These are phyloP conservation scores for Nannochloropsis granulata DNA, from an alignment of 108 stramenopile genomes.

Conservation along the genomic window DNA sequence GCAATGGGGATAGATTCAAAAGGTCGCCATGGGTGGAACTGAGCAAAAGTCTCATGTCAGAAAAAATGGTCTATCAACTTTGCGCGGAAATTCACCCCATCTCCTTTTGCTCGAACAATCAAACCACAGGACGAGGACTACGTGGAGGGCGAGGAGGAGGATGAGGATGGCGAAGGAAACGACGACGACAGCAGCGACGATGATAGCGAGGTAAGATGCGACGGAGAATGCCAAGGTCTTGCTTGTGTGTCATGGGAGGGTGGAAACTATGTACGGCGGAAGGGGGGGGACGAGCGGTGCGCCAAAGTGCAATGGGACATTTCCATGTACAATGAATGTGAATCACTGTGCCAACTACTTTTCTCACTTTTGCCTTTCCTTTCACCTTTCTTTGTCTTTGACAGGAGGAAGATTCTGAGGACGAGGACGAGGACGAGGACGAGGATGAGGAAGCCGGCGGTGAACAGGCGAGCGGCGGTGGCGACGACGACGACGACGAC, in stretches of 20 bases:
- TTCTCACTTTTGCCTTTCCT: too few species aligned
- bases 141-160: not conserved
- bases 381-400: not conserved
- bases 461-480: not conserved
- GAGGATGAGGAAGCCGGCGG: not conserved
- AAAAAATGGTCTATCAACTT: too few species aligned
- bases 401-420: not conserved
- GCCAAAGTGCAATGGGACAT: too few species aligned
- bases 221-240: not conserved
- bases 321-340: too few species aligned
- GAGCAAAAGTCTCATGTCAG: too few species aligned
- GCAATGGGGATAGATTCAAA: too few species aligned
- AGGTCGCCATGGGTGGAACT: too few species aligned
- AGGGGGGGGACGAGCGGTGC: too few species aligned
- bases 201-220: not conserved
- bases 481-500: not conserved
- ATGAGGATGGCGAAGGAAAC: not conserved
- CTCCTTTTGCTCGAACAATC: not conserved
- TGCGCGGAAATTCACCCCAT: too few species aligned
- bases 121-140: not conserved
- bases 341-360: too few species aligned
- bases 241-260: too few species aligned
- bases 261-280: too few species aligned
- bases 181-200: not conserved
- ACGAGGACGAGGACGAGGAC: not conserved